Percentiles rank a stretch among this genome's conserved stretches.
phyloP scores from a whole-genome alignment of 2,329 filamentous ascomycete species.

The Sclerotinia trifoliorum region DNA sequence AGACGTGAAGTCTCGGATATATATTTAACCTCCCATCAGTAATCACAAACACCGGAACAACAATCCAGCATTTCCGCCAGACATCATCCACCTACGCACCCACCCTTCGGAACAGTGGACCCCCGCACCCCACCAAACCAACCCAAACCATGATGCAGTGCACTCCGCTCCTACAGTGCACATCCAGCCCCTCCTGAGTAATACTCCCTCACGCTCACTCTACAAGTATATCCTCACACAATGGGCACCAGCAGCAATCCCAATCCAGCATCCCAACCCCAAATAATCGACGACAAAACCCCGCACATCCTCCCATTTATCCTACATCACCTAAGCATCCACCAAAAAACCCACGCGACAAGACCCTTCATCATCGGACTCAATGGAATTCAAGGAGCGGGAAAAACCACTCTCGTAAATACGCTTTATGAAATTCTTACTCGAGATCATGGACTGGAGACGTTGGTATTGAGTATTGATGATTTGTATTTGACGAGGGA shows the following conservation, averaged over 20 bases:
- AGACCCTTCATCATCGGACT: constrained; percentile 80
- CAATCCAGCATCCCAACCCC: constrained; percentile 28
- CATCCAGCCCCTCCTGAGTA: constrained; percentile 5
- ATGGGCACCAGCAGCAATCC: background rate
- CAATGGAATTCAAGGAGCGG: constrained; percentile 87
- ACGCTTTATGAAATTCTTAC: constrained; percentile 58
- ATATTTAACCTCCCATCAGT: too few relatives aligned
- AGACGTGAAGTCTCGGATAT: too few relatives aligned
- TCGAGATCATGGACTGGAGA: constrained; percentile 51
- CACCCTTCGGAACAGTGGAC: background rate
- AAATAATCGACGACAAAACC: constrained; percentile 74
- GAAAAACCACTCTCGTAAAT: constrained; percentile 84
- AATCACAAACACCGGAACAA: background rate
- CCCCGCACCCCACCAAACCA: background rate
- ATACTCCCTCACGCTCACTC: too few relatives aligned
- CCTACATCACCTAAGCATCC: constrained; percentile 55
- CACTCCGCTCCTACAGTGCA: background rate
- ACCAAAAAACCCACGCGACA: constrained; percentile 43
- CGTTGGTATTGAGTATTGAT: constrained; percentile 63
- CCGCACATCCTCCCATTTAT: constrained; percentile 77
- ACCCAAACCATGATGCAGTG: background rate
- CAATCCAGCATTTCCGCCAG: background rate
- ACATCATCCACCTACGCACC: background rate
- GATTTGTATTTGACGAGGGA: constrained; percentile 67
- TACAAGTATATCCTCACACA: background rate